phyloP scores from a whole-genome alignment of 2,329 filamentous ascomycete genomes.

The Monosporascus sp. region DNA sequence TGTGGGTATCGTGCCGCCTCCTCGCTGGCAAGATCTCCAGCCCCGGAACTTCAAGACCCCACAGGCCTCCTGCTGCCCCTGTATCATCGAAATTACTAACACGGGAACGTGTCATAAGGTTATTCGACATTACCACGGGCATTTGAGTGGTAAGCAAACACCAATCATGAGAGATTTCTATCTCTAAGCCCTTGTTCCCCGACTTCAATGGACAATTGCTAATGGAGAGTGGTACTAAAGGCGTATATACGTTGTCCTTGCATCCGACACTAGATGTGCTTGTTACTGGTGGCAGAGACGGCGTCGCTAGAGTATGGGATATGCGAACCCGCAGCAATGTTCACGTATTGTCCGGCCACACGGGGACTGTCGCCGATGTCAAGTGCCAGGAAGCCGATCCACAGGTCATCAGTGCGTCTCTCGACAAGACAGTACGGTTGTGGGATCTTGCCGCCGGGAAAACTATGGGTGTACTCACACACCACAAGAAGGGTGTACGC shows the following conservation, averaged over 20 bases:
- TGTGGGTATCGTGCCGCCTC: too few species aligned
- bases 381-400: slow-evolving; percentile 95
- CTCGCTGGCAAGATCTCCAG: too few species aligned
- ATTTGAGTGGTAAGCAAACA: slow-evolving; percentile 60
- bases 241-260: slow-evolving; percentile 88
- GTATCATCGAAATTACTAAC: neutral
- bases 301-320: slow-evolving; percentile 94
- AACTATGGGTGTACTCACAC: slow-evolving; percentile 90
- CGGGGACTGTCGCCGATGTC: slow-evolving; percentile 81
- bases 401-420: slow-evolving; percentile 87
- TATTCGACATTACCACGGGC: slow-evolving; percentile 94
- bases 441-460: slow-evolving; percentile 98
- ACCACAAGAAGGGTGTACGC: slow-evolving; percentile 96
- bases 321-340: slow-evolving; percentile 96
- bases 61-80: neutral
- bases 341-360: slow-evolving; percentile 88
- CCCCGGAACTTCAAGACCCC: neutral
- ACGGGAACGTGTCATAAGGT: slow-evolving; percentile 31
- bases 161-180: neutral
- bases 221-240: neutral
- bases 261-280: slow-evolving; percentile 93
- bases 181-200: neutral
- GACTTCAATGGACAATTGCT: neutral
- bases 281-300: slow-evolving; percentile 90
- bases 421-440: slow-evolving; percentile 84